A percentile compares a stretch with the other conserved stretches of the same genome.
Conservation (phyloP, 805 yeast genomes). For the Saccharomycopsis selenospora region DNA sequence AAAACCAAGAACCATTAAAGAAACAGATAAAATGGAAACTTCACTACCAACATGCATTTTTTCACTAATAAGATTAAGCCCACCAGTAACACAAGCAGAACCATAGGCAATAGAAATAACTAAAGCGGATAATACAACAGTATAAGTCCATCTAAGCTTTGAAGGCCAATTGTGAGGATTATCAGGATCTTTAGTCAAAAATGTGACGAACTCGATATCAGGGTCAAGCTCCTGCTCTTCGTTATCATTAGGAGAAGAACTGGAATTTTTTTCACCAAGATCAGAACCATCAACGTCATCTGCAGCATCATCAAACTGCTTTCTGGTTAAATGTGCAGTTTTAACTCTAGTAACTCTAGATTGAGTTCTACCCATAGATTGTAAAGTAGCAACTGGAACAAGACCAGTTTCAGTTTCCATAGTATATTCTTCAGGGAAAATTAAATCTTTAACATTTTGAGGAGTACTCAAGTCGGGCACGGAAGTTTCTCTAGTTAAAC, state of each 20-base stretch:
- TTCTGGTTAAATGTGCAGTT: conserved; percentile 30
- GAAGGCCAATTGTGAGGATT: conserved; percentile 84
- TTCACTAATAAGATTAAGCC: conserved; percentile 58
- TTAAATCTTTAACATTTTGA: conserved; percentile 47
- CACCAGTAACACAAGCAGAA: conserved; percentile 85
- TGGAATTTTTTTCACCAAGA: conserved; percentile 25
- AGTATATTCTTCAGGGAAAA: conserved; percentile 90
- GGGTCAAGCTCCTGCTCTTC: conserved; percentile 22
- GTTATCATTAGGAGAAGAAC: conserved; percentile 23
- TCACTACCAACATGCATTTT: conserved; percentile 65
- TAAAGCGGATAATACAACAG: conserved; percentile 57
- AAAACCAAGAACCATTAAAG: conserved; percentile 85
- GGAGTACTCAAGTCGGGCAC: conserved; percentile 53
- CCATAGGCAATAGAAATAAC: conserved; percentile 92
- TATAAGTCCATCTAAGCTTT: conserved; percentile 52
- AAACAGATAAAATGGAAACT: conserved; percentile 73
- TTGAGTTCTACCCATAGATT: conserved; percentile 51
- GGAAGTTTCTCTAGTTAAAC: conserved; percentile 49
- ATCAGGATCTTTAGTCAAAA: conserved; percentile 69
- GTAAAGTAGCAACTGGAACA: conserved; percentile 72
- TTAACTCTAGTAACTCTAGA: conserved; percentile 32
- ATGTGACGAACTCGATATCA: conserved; percentile 73
- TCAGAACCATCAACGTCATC: conserved; percentile 21
- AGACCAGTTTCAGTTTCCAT: conserved; percentile 84
- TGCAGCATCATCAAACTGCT: conserved; percentile 23